Percentiles rank a stretch among this genome's conserved stretches.
Conservation (phyloP, 2,329 filamentous ascomycete genomes). For the Xylaria sp. region DNA sequence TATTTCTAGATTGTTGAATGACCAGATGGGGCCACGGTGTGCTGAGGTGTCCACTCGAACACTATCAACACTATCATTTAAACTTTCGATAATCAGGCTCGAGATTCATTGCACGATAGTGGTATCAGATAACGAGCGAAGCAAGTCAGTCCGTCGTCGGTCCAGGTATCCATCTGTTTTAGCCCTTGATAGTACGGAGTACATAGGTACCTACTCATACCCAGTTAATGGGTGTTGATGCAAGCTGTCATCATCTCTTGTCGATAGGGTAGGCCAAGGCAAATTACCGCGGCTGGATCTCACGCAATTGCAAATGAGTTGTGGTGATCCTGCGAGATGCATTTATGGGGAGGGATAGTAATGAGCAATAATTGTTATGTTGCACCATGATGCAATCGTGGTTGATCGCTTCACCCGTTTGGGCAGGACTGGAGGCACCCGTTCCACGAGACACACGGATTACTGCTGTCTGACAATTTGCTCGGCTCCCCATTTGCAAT, state of each 20-base stretch:
- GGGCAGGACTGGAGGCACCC: slow-evolving; percentile 45
- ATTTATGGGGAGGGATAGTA: slow-evolving; percentile 27
- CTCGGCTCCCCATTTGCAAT: slow-evolving; percentile 33
- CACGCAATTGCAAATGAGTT: slow-evolving; percentile 23
- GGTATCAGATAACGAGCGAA: slow-evolving; percentile 21
- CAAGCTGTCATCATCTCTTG: slow-evolving; percentile 44
- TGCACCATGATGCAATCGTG: slow-evolving; percentile 47
- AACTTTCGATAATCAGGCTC: not conserved
- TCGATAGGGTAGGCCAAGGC: slow-evolving; percentile 13
- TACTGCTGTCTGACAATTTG: slow-evolving; percentile 40
- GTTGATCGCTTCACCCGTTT: slow-evolving; percentile 45
- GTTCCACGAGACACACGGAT: slow-evolving; percentile 40
- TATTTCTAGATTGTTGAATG: not conserved
- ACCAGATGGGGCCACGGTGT: slow-evolving; percentile 21
- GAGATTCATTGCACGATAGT: slow-evolving; percentile 15
- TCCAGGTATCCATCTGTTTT: not conserved
- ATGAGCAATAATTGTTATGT: slow-evolving; percentile 24
- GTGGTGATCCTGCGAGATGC: slow-evolving; percentile 19
- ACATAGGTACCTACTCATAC: not conserved
- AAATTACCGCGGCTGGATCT: slow-evolving; percentile 28
- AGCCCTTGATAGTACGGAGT: slow-evolving; percentile 13
- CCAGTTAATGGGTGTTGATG: slow-evolving; percentile 25
- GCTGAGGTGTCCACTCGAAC: slow-evolving; percentile 18
- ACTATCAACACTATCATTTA: slow-evolving; percentile 15
- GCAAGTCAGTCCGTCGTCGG: slow-evolving; percentile 9